Evolutionary conservation across 148 eudicot genomes (phyloP), one percentile per base, ranked within the genome.

Genomic region (Amaranthus palmeri): DNA sequence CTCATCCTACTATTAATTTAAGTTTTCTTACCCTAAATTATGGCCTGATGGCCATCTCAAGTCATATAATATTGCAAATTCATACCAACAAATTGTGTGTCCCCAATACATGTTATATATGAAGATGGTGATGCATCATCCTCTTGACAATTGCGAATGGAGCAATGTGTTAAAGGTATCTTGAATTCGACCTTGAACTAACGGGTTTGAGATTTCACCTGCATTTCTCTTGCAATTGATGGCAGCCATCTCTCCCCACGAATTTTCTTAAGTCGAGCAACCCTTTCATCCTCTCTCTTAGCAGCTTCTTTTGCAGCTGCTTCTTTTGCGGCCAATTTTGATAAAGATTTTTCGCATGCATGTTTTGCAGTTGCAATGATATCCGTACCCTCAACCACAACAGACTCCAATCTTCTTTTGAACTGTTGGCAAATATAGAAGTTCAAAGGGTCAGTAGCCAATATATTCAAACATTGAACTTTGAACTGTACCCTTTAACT

Each of bases 241-340:
- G 96, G 99, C 66, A 95, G 84, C 99, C 99, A 86, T 85, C 82
- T 83, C 76, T 89, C 92, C 9, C 95, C 92, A 52, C 88, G 74
- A 47, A 83, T 76, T 71, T 74, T 88, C 86, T 86, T 90, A 66
- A 90, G 81, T 66, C 82, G 79, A 6, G 85, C 87, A 10, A 91
- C 84, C 79, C 97, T 83, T 78, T 91, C 88, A 74, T 89, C 98
- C 80, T 91, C 98, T 72, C 76, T 84, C 78, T 86, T 84, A 12
- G 89, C 87, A 78, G 96, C 93, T 70, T 88, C 88, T 79, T 54
- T 83, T 3, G 86, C 86, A 68, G 93, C 93, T 57, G 85, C 86
- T 71, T 91, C 88, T 77, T 78, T 85, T 50, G 97, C 86, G 79
- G 83, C 83, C 48, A 73, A 47, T 80, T 77, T 95, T 10, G 88